Evolutionary conservation across 176 grass and related monocot genomes (phyloP), one percentile per base, ranked within the genome.

Genomic region (Poa pratensis): DNA sequence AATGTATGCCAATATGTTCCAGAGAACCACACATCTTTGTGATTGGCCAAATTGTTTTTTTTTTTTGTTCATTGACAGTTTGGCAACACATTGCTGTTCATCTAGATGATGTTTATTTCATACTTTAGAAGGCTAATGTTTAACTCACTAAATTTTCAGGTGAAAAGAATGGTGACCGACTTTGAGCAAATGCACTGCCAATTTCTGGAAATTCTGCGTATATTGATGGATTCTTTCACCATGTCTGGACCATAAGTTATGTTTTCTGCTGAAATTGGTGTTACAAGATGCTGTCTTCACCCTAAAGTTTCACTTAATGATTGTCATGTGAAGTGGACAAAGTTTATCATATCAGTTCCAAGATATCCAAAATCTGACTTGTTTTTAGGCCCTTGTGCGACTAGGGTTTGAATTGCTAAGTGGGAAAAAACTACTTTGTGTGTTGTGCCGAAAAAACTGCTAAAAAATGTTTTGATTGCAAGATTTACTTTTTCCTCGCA

Each of bases 161-260:
- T 99, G 69, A 92, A 94, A 84, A 94, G 94, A 59, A 99, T 99
- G 92, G 87, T 94, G 77, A 96, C 89, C 53, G 94, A 99, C 40
- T 92, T 99, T 75, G 97, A 99, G 90, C 91, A 94, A 79, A 94
- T 99, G 97, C 97, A 96, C 78, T 99, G 94, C 48, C 97, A 96
- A 65, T 99, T 99, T 82, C 94, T 92, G 78, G 97, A 99, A 90
- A 96, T 99, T 52, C 88, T 99, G 62, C 94, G 97, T n/a, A 99
- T 99, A 89, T 89, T 96, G 86, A 83, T 99, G 69, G 97, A 99
- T 86, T 96, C 94, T 84, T 96, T 90, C 72, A 88, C 86, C 62
- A 91, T 87, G 82, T 88, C 94, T 87, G 94, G 94, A 67, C 82
- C 86, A 80, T 91, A 87, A 46, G 89, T 71, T 76, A 17, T 19